Evolutionary conservation across 306 rosid species (phyloP).

Genomic region (Vigna unguiculata): DNA sequence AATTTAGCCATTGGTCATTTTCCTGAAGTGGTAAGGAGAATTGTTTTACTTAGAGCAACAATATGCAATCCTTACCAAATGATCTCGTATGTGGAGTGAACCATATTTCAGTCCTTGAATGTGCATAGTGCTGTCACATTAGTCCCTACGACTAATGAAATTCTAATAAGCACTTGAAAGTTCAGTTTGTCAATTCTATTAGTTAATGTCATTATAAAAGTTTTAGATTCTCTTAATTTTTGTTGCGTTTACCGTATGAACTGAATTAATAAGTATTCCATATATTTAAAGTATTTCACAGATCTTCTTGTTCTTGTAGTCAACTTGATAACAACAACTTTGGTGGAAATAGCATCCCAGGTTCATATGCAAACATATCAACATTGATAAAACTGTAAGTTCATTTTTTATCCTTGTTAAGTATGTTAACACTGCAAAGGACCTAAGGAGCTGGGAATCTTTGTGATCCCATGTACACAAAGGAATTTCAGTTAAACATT

Average conservation of each 20-base stretch:
- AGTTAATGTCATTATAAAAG: background rate
- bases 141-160: no score
- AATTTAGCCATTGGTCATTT: background rate
- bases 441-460: background rate
- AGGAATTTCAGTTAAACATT: background rate
- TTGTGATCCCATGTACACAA: background rate
- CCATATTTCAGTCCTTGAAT: no score
- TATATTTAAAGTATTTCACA: background rate
- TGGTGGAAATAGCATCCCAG: conserved; percentile 71
- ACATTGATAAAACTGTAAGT: no score
- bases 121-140: no score
- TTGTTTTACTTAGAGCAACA: no score
- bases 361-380: conserved; percentile 64
- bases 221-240: background rate
- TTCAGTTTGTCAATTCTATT: no score
- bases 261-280: background rate
- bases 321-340: conserved; percentile 93
- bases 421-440: conserved; percentile 18
- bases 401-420: conserved; percentile 17
- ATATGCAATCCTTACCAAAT: no score
- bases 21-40: no score
- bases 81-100: no score
- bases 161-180: no score
- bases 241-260: conserved; percentile 1
- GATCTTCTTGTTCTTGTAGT: conserved; percentile 57